Conservation (phyloP, 129 eudicot species). For the Artemisia annua region DNA sequence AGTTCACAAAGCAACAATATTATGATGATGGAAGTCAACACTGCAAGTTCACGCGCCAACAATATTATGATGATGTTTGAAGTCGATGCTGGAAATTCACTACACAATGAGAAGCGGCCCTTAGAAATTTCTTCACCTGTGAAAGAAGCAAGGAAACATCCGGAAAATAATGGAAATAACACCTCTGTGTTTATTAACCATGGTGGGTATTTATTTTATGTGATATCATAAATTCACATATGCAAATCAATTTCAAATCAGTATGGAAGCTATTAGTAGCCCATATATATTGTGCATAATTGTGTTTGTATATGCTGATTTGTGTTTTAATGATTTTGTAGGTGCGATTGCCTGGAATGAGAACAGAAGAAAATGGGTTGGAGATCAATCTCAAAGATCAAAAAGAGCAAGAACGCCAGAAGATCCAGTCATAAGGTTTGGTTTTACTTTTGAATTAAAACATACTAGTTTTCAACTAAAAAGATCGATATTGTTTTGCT, state of each 20-base stretch:
- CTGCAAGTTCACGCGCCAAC: slow-evolving; percentile 28
- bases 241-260: background rate
- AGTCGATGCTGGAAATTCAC: slow-evolving; percentile 43
- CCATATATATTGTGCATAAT: background rate
- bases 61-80: slow-evolving; percentile 49
- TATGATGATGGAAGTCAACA: slow-evolving; percentile 36
- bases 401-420: slow-evolving; percentile 43
- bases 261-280: no score
- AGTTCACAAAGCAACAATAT: slow-evolving; percentile 29
- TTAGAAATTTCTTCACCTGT: slow-evolving; percentile 34
- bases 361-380: slow-evolving; percentile 61
- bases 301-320: background rate
- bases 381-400: slow-evolving; percentile 53
- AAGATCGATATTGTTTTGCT: background rate
- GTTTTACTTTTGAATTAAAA: no score
- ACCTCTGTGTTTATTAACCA: slow-evolving; percentile 53
- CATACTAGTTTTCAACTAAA: no score
- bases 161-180: slow-evolving; percentile 44
- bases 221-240: background rate
- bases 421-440: slow-evolving; percentile 65
- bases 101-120: slow-evolving; percentile 44
- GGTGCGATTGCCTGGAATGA: slow-evolving; percentile 67
- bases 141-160: slow-evolving; percentile 46
- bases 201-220: slow-evolving; percentile 35
- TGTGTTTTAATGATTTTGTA: slow-evolving; percentile 20